Base-by-base conservation (phyloP, 345 rosid genomes). In the Triadica sebifera region DNA sequence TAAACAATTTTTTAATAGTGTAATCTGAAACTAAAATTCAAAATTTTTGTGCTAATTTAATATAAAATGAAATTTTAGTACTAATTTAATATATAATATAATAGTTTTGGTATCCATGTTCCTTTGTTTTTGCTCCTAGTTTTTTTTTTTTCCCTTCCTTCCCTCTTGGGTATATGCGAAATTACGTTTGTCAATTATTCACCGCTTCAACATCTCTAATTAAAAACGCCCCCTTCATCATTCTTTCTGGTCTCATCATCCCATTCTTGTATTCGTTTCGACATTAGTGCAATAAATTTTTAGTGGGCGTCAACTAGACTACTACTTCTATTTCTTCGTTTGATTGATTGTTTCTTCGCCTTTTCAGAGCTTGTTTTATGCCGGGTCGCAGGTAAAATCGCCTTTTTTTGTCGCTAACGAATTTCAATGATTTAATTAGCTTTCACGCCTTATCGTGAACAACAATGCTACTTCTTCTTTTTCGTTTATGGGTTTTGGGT, bases 331-430 rank as follows among this genome's bases (percentile, higher is more conserved):
- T 41, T 25, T 15, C 15, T 37, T 55, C 45, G 56, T 20, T 3
- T 52, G 57, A 52, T 22, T 58, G 50, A 56, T 39, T 55, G 15
- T 71, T 71, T 71, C 43, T 57, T 25, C 50, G 37, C 60, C 8
- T 63, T 15, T 38, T 29, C 17, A 17, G 19, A 20, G 37, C 56
- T 57, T 74, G 49, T 46, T 56, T 37, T 65, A 13, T 39, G 39
- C 38, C 56, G 67, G 58, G 62, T 64, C 55, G 49, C 72, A 75
- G 72, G 78, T 75, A 75, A 67, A 64, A 64, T 64, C 70, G 43
- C 19, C 53, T 9, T 53, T 50, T 51, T 0, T 46, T 38, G 20
- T 43, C 49, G 17, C 19, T 25, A 6, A 47, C 46, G 47, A 53
- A 39, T 74, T 53, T 41, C 13, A 58, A 59, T 43, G 12, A 53